Evolutionary conservation across 768 basidiomycete genomes (phyloP), one percentile per base, ranked within the genome.

Genomic region (Calocybe indica): DNA sequence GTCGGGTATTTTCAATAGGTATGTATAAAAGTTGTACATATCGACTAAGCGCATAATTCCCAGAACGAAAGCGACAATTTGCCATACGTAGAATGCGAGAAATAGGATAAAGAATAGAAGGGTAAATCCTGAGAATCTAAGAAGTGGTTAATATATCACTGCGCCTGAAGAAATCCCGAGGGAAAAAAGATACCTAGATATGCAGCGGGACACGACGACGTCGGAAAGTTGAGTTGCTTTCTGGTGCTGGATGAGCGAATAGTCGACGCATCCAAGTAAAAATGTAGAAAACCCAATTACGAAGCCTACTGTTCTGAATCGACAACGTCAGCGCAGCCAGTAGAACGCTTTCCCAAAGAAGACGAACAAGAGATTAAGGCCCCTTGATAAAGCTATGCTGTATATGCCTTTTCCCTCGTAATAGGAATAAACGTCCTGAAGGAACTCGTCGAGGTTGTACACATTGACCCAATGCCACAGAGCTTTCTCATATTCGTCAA

Each of bases 401-500:
- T 88, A 97, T 33, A 97, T 86, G 1, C 96, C 96, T 62, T 96
- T 96, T 22, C 94, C 93, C 60, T 91, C 87, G 62, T 99, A 99
- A 64, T 98, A 99, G 39, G 77, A 75, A 65, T 99, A 98, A 35
- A 91, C 91, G 53, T 97, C 92, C 66, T 95, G 91, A 29, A 99
- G 68, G 65, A 94, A 99, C 6, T 83, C 84, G 59, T 99, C 96
- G 35, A 99, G 76, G 61, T 99, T 97, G 62, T 92, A 92, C 9
- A 98, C 92, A 61, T 99, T 99, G 50, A 97, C 92, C 96, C 96
- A 99, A 49, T 89, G 88, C 96, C 96, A 99, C 41, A 98, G 65
- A 1, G 96, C 96, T 49, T 83, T 84, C 64, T 99, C 93, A 58
- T 89, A 84, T 9, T 82, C 81, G 58, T 92, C 87, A 39, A 92